Conservation (phyloP, 805 yeast species). For the Candida nitratophila region DNA sequence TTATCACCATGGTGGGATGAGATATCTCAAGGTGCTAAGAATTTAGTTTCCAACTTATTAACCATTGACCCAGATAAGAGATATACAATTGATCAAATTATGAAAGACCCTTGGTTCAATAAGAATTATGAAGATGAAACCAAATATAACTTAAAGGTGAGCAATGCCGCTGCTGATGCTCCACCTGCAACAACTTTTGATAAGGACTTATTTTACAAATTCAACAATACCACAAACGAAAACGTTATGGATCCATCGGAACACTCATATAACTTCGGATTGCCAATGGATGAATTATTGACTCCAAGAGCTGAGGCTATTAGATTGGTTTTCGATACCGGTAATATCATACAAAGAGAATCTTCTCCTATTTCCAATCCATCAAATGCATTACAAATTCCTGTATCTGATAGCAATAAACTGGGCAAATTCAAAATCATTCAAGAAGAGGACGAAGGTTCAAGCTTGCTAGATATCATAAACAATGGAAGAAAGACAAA, state of each 20-base stretch:
- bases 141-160: background rate
- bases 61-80: constrained; percentile 65
- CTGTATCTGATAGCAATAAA: background rate
- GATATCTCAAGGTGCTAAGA: constrained; percentile 62
- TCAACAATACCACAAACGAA: constrained; percentile 10
- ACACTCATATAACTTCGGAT: background rate
- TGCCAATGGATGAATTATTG: constrained; percentile 12
- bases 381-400: constrained; percentile 1
- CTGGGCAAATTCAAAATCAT: constrained; percentile 4
- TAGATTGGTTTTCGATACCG: constrained; percentile 29
- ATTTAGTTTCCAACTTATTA: constrained; percentile 56
- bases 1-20: constrained; percentile 89
- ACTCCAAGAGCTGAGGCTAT: constrained; percentile 34
- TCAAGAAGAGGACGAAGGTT: constrained; percentile 7
- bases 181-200: constrained; percentile 23
- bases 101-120: constrained; percentile 65
- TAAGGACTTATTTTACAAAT: constrained; percentile 16
- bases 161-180: constrained; percentile 18
- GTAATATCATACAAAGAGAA: constrained; percentile 23
- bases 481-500: background rate
- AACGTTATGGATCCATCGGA: background rate
- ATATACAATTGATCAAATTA: constrained; percentile 59
- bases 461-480: background rate
- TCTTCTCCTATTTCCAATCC: constrained; percentile 8
- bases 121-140: constrained; percentile 21